phyloP scores from a whole-genome alignment of 208 protist species.

The Histomonas meleagridis region DNA sequence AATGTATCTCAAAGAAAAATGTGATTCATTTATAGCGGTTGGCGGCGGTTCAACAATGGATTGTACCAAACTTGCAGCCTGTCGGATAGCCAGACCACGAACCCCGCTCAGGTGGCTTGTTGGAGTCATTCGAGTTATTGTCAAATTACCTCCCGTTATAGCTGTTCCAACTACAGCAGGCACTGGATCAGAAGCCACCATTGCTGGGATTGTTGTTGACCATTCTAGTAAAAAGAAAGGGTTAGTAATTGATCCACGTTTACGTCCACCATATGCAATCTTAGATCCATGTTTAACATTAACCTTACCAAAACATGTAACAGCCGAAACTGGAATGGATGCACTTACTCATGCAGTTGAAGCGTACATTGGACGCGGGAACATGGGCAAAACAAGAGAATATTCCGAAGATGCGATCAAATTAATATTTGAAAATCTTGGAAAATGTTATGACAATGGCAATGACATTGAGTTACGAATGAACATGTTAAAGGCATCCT shows the following conservation, averaged over 20 bases:
- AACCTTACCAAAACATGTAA: slow-evolving; percentile 40
- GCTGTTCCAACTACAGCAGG: slow-evolving; percentile 48
- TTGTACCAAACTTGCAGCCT: slow-evolving; percentile 45
- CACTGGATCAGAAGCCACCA: slow-evolving; percentile 52
- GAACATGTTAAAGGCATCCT: slow-evolving; percentile 42
- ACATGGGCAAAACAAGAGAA: slow-evolving; percentile 40
- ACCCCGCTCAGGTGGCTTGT: no score
- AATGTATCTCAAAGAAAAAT: not conserved
- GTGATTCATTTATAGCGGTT: slow-evolving; percentile 40
- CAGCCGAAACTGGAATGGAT: slow-evolving; percentile 50
- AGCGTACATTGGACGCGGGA: slow-evolving; percentile 44
- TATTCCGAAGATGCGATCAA: slow-evolving; percentile 40
- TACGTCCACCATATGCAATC: slow-evolving; percentile 45
- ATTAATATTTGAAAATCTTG: slow-evolving; percentile 41
- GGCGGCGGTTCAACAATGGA: slow-evolving; percentile 52
- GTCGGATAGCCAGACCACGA: no score
- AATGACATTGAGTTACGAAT: not conserved
- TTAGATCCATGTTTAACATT: slow-evolving; percentile 44
- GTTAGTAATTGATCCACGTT: slow-evolving; percentile 47
- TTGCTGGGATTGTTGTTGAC: slow-evolving; percentile 48
- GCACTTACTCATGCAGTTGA: slow-evolving; percentile 50
- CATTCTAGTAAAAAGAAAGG: slow-evolving; percentile 43
- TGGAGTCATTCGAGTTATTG: slow-evolving; percentile 46
- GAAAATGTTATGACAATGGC: slow-evolving; percentile 15
- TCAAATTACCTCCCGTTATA: not conserved